A percentile compares a stretch with the other conserved stretches of the same genome.
Evolutionary conservation across 2,329 filamentous ascomycete species (phyloP).

Genomic region (Truncatella angustata): DNA sequence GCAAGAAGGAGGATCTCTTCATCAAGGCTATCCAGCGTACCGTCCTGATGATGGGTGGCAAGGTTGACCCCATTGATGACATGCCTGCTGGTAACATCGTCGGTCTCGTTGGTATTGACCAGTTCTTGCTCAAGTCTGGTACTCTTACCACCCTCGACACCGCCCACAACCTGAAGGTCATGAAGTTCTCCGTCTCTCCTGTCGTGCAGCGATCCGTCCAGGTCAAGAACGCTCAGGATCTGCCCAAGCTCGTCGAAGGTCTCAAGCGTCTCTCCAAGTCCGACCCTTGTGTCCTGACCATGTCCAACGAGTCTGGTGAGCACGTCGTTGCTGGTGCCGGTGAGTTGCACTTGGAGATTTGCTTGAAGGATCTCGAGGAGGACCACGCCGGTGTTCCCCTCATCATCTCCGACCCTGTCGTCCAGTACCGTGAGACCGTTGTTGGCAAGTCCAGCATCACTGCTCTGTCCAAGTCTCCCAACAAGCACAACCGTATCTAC

Average conservation of each 20-base stretch:
- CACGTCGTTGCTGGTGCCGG: constrained; percentile 98
- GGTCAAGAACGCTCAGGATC: constrained; percentile 99
- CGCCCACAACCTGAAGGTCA: constrained; percentile 99
- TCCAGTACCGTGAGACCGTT: constrained; percentile 98
- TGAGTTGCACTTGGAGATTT: constrained; percentile 99
- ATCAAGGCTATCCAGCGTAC: constrained; percentile 99
- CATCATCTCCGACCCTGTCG: constrained; percentile 96
- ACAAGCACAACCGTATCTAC: constrained; percentile 99
- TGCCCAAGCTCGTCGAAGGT: constrained; percentile 99
- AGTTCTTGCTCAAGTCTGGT: constrained; percentile 99
- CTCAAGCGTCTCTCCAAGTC: constrained; percentile 99
- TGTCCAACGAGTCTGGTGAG: constrained; percentile 89
- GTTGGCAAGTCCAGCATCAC: constrained; percentile 82
- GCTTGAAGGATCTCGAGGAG: constrained; percentile 99
- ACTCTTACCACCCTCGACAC: constrained; percentile 96
- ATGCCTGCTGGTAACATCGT: constrained; percentile 99
- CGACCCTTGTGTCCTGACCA: constrained; percentile 94
- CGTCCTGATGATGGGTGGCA: constrained; percentile 99
- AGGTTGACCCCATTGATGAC: constrained; percentile 98
- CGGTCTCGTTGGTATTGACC: constrained; percentile 97
- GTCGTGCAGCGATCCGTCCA: constrained; percentile 98
- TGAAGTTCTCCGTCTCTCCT: constrained; percentile 99
- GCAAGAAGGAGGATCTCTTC: constrained; percentile 98
- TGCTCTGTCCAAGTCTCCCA: constrained; percentile 98
- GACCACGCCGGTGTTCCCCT: constrained; percentile 99